Percentiles rank a stretch among this genome's conserved stretches.
Evolutionary conservation across 2,329 filamentous ascomycete genomes (phyloP).

Genomic region (Diaporthe vexans): DNA sequence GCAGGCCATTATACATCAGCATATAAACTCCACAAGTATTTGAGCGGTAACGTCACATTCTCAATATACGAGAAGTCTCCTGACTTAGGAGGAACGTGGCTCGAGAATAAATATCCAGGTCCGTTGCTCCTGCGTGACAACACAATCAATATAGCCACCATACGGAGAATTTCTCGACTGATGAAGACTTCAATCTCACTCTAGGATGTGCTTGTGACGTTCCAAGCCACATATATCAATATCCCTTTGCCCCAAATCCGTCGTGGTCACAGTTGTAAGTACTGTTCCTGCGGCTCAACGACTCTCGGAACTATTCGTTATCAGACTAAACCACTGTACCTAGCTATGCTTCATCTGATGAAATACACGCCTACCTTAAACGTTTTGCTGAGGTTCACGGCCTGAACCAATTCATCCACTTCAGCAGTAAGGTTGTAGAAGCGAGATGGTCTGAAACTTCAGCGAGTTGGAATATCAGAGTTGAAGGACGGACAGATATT

Average conservation of each 20-base stretch:
- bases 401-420: neutral
- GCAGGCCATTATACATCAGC: neutral
- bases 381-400: neutral
- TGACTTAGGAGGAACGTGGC: neutral
- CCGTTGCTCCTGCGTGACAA: neutral
- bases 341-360: conserved; percentile 20
- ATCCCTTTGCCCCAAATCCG: conserved; percentile 57
- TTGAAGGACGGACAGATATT: neutral
- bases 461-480: neutral
- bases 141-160: neutral
- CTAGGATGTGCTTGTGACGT: conserved; percentile 58
- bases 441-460: conserved; percentile 3
- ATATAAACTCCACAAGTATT: conserved; percentile 8
- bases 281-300: conserved; percentile 47
- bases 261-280: conserved; percentile 54
- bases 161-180: neutral
- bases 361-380: conserved; percentile 3
- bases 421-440: conserved; percentile 6
- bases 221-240: conserved; percentile 59
- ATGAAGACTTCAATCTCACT: neutral
- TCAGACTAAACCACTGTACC: neutral
- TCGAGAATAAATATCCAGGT: conserved; percentile 8
- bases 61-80: conserved; percentile 3
- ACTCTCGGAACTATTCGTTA: neutral
- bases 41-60: neutral